Base-by-base conservation (phyloP, 1,284 basidiomycete species). In the Rhodotorula glutinis region DNA sequence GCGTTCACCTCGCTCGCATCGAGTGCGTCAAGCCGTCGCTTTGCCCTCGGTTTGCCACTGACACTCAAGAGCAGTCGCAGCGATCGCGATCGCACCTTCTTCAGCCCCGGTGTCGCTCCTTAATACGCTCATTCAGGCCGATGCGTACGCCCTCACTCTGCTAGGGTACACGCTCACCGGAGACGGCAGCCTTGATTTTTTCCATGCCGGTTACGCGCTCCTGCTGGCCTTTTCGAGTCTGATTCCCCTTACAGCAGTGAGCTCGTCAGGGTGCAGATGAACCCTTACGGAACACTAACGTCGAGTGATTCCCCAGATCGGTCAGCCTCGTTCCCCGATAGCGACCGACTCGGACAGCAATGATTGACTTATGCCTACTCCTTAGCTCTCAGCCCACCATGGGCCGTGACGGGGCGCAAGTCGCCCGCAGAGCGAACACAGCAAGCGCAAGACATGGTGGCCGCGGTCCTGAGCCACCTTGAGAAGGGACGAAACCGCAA, bases 141-240 rank as follows among this genome's bases (percentile, higher is more conserved):
- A 66, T 25, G 68, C 68, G 7, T 70, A 70, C 17, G 57, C 68
- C 4, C 14, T 19, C 4, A 17, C 25, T 29, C 27, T 58, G 25
- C 25, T 51, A 14, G n/a, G n/a, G 2, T 10, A 21, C 4, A 27
- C 25, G 23, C 53, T 38, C 4, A 17, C 27, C 3, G 23, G 17
- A 5, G 10, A 5, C 23, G 14, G 27, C 4, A 11, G 7, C 25
- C 16, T 52, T 57, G 68, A 83, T 59, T 80, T 82, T 3, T 87
- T 89, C 14, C 82, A 88, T 44, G 82, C 83, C 1, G 85, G 83
- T 0, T 83, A 86, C 70, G 82, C 86, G 4, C 54, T 84, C 49
- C 82, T 86, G 78, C 80, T 89, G 46, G 81, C 82, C 1, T 80
- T 86, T 62, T 86, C 87, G 13, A 82, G 87, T 14, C 69, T 88